phyloP scores from a whole-genome alignment of 2,329 filamentous ascomycete species.

The Aspergillus brasiliensis region DNA sequence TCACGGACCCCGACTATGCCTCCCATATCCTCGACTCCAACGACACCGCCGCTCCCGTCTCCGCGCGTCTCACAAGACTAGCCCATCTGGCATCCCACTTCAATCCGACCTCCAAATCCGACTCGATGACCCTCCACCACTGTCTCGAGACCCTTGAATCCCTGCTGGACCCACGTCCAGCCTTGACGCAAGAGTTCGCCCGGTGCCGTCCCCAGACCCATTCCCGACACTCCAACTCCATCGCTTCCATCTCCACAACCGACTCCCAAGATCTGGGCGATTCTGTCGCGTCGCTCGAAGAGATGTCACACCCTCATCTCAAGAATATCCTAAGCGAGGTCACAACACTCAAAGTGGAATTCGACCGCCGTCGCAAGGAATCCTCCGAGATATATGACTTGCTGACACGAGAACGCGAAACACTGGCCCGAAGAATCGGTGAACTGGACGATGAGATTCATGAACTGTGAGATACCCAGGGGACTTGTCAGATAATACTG shows the following conservation, averaged over 20 bases:
- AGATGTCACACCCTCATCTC: constrained; percentile 22
- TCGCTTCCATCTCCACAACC: not conserved
- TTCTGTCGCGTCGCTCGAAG: not conserved
- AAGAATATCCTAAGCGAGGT: constrained; percentile 28
- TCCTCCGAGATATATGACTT: constrained; percentile 63
- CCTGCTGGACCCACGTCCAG: constrained; percentile 28
- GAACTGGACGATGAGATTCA: constrained; percentile 61
- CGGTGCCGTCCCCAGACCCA: constrained; percentile 18
- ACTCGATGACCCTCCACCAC: constrained; percentile 34
- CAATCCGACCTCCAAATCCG: constrained; percentile 27
- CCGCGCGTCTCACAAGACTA: constrained; percentile 35
- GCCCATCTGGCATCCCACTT: constrained; percentile 32
- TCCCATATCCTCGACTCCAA: constrained; percentile 1
- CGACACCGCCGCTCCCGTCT: constrained; percentile 13
- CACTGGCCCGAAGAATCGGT: constrained; percentile 60
- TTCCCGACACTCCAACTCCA: not conserved
- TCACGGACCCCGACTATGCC: constrained; percentile 9
- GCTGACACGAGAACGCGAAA: constrained; percentile 60
- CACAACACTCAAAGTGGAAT: constrained; percentile 26
- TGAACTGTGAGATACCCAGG: constrained; percentile 53
- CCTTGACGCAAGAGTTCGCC: constrained; percentile 23
- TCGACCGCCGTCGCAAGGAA: constrained; percentile 32
- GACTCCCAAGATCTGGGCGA: not conserved
- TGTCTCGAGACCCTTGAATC: constrained; percentile 44
- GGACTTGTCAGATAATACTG: not conserved